phyloP scores from a whole-genome alignment of 345 rosid genomes.

The Acer saccharum region DNA sequence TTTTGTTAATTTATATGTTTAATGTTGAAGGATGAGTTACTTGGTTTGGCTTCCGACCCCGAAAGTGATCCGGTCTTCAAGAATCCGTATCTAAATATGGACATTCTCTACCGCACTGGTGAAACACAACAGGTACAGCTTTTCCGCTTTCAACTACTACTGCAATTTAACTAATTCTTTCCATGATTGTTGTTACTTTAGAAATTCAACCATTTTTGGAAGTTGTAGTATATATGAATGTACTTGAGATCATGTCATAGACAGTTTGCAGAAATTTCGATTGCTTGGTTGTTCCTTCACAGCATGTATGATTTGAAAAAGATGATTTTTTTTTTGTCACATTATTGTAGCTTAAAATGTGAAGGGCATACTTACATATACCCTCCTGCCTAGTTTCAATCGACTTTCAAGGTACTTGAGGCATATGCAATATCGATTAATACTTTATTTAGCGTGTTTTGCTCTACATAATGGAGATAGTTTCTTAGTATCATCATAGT shows the following conservation, averaged over 20 bases:
- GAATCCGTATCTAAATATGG: slow-evolving; percentile 62
- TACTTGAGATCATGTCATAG: too few species aligned
- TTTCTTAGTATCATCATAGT: background rate
- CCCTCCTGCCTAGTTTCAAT: slow-evolving; percentile 79
- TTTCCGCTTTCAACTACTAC: background rate
- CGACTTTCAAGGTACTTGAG: slow-evolving; percentile 67
- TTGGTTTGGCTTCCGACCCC: slow-evolving; percentile 77
- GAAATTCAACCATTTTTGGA: too few species aligned
- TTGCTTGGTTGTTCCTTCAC: background rate
- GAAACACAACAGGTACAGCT: slow-evolving; percentile 64
- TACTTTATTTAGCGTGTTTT: background rate
- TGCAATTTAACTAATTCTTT: background rate
- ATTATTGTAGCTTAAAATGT: slow-evolving; percentile 11
- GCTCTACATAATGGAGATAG: background rate
- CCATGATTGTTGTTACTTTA: background rate
- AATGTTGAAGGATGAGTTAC: slow-evolving; percentile 74
- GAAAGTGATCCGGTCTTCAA: slow-evolving; percentile 64
- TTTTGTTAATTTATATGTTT: background rate
- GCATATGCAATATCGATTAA: background rate
- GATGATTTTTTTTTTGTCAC: background rate
- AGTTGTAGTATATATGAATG: too few species aligned
- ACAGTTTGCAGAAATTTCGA: background rate
- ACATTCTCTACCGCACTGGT: slow-evolving; percentile 80
- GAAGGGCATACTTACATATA: slow-evolving; percentile 75
- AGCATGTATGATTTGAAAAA: background rate